Evolutionary conservation across 345 rosid species (phyloP), one percentile per base, ranked within the genome.

Genomic region (Populus pruinosa): DNA sequence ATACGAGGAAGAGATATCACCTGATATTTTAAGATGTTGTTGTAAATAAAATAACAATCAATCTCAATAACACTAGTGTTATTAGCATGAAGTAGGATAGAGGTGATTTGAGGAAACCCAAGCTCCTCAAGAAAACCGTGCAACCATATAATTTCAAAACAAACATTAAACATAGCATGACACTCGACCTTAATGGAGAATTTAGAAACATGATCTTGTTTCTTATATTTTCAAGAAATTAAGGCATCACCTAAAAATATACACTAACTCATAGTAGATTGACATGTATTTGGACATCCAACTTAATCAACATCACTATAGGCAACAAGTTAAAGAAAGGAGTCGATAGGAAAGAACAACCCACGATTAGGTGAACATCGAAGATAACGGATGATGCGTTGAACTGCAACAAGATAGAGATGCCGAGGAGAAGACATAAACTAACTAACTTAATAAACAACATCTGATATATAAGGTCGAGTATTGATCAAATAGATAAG

Each of bases 251-350:
- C 0, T 2, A 50, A 1, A 21, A 50, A 17, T 8, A 50, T 50
- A 50, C 6, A 17, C 6, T 0, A 50, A 17, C 21, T 0, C 0
- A 0, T 0, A 14, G n/a, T 50, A 16, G 56, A 17, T 14, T 0
- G 8, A 21, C 0, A 1, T 16, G 56, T 50, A 21, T 50, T 0
- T 5, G 8, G 8, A 50, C 0, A 50, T 21, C 8, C 0, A 5
- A 0, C 21, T 8, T 21, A 17, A 50, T 50, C 6, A 5, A 0
- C 21, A 50, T 50, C 20, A 17, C 20, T 17, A 17, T 17, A 17
- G 2, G 21, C 0, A 0, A 21, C 18, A 50, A 17, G n/a, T 50
- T 50, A 8, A 50, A 50, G 0, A 21, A 8, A 50, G 18, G 56
- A 50, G 18, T 0, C 0, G 0, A n/a, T 17, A 0, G 56, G n/a